These are phyloP conservation scores for Chlamydomonas sp. DNA, from an alignment of 139 green algal genomes.

Conservation along the genomic window DNA sequence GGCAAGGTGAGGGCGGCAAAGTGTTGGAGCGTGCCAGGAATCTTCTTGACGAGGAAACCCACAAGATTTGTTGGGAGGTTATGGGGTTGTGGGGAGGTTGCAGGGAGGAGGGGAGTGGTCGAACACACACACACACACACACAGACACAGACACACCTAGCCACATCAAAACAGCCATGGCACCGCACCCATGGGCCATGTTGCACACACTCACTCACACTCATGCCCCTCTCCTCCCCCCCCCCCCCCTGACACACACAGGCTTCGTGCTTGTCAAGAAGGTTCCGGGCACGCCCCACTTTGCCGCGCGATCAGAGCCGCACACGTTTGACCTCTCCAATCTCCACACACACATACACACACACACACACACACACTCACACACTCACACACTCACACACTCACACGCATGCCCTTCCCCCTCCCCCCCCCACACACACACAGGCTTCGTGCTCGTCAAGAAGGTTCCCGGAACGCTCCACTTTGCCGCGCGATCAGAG, in stretches of 20 bases:
- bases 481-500: slow-evolving; percentile 70
- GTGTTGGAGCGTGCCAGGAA: too few relatives aligned
- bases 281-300: neutral
- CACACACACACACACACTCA: neutral
- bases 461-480: slow-evolving; percentile 89
- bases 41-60: too few relatives aligned
- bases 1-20: too few relatives aligned
- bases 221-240: neutral
- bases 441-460: slow-evolving; percentile 95
- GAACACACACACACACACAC: neutral
- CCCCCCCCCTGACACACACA: neutral
- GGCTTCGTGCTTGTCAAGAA: neutral
- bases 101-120: too few relatives aligned
- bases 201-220: too few relatives aligned
- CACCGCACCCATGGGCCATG: too few relatives aligned
- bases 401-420: neutral
- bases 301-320: slow-evolving; percentile 57
- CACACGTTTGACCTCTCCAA: slow-evolving; percentile 82
- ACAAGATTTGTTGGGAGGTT: too few relatives aligned
- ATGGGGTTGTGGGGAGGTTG: neutral
- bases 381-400: neutral
- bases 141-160: neutral
- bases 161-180: too few relatives aligned
- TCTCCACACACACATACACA: slow-evolving; percentile 2
- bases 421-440: neutral